Base-by-base conservation (phyloP, 1,284 basidiomycete genomes). In the Hemileia vastatrix region DNA sequence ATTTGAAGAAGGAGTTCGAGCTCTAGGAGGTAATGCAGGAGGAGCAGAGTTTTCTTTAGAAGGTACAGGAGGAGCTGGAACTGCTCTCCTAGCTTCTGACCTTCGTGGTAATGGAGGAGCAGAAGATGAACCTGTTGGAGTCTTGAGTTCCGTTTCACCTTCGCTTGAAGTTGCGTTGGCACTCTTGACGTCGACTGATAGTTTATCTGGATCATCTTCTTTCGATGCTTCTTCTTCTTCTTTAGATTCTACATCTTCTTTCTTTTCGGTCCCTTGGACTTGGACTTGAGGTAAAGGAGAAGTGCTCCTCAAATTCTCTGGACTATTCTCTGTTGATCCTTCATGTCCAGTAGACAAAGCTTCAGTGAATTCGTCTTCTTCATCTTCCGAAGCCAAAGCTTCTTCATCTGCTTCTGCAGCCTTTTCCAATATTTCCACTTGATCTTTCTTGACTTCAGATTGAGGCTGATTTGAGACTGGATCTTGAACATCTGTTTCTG, bases 111-210 rank as follows among this genome's bases (percentile, higher is more conserved):
- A 15, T 11, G 36, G 36, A 11, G 36, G 36, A 40, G 36, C 36
- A 40, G 36, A 40, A 40, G 36, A 40, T 11, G 36, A 40, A 15
- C 36, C 36, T 11, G 36, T 40, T 40, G 36, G 36, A 40, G 36
- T 40, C 36, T 40, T 40, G 11, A 40, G 15, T 40, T 15, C 36
- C 15, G 36, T 15, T 40, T 40, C 36, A 27, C 27, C 27, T 40
- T 40, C 36, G 15, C 9, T 40, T 18, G 62, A 58, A 18, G 61
- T 60, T 3, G 65, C 61, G 5, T 65, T 64, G 2, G 64, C 64
- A n/a, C 59, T 50, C 18, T 19, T 57, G n/a, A 65, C 64, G 52
- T 68, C 64, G 52, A 66, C 64, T 54, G 67, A 67, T 49, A 65
- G 64, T 44, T 67, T 66, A 6, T 68, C 59, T 2, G 66, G 62